Evolutionary conservation across 2,329 filamentous ascomycete genomes (phyloP).

Genomic region (Fusarium sp.): DNA sequence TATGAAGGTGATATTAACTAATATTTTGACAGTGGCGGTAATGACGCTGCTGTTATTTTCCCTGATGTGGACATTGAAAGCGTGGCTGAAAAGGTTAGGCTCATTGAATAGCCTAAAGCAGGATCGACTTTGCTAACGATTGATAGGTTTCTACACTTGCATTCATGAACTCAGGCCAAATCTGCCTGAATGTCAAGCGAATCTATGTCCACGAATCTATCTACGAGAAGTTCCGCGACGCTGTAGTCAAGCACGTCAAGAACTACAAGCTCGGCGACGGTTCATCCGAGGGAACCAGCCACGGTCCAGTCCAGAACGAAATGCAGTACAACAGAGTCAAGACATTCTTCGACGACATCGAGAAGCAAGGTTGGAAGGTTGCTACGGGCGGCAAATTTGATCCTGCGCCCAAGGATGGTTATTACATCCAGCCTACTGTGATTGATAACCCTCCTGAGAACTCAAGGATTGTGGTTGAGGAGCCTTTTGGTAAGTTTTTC

Average conservation of each 20-base stretch:
- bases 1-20: conserved; percentile 28
- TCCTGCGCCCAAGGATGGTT: conserved; percentile 56
- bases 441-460: conserved; percentile 69
- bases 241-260: conserved; percentile 53
- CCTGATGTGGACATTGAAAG: conserved; percentile 65
- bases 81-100: conserved; percentile 52
- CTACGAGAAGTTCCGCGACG: conserved; percentile 65
- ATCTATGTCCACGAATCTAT: conserved; percentile 71
- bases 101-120: background rate
- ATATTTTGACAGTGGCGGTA: conserved; percentile 56
- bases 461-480: conserved; percentile 66
- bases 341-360: conserved; percentile 62
- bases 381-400: conserved; percentile 49
- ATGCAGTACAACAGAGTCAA: conserved; percentile 70
- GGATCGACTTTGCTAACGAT: background rate
- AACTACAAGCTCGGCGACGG: conserved; percentile 62
- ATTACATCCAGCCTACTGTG: conserved; percentile 68
- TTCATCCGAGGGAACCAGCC: conserved; percentile 47
- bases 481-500: conserved; percentile 57
- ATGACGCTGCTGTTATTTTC: conserved; percentile 70
- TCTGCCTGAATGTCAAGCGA: conserved; percentile 61
- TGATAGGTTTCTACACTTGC: conserved; percentile 56
- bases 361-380: conserved; percentile 57
- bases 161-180: conserved; percentile 66
- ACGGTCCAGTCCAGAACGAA: conserved; percentile 72